Evolutionary conservation across 148 eudicot genomes (phyloP), one percentile per base, ranked within the genome.

Genomic region (Cornus controversa): DNA sequence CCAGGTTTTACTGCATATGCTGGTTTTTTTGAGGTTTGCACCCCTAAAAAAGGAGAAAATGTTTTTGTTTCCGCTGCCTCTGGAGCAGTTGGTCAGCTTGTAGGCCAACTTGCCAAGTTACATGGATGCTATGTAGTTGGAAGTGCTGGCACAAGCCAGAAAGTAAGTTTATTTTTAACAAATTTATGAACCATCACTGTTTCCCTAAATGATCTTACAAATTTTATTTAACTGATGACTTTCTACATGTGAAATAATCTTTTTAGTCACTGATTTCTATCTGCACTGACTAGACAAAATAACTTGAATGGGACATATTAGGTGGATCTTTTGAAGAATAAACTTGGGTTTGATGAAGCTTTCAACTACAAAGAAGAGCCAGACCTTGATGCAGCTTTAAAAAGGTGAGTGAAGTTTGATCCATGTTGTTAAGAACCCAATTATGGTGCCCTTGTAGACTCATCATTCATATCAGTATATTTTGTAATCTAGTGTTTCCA

Each of bases 41-140:
- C 91, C 20, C 98, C 98, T 20, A 89, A 86, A 76, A 85, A 85
- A 57, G 93, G 89, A 13, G 97, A 95, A 8, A 84, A 68, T 77
- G 93, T 91, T 36, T 95, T 90, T 57, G 97, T 95, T 69, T 95
- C 98, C 42, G 97, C 98, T 69, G 98, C 98, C 42, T 85, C 98
- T 78, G 98, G 98, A 36, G 98, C 96, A 27, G 98, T 94, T 27
- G 98, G 97, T 37, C 98, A 94, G 85, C 87, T 94, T 66, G 98
- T 94, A 64, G 98, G 98, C 53, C 98, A 94, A 76, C 92, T 94
- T 73, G 97, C 97, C 63, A 92, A 91, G 75, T 74, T 94, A 29
- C 80, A 90, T 31, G 97, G 97, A 74, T 94, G 98, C 81, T 92
- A 92, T 80, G 98, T 94, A n/a, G 97, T 91, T 70, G 98, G 98